A percentile compares a stretch with the other conserved stretches of the same genome.
Evolutionary conservation across 768 basidiomycete genomes (phyloP).

Genomic region (Lactifluus volemus): DNA sequence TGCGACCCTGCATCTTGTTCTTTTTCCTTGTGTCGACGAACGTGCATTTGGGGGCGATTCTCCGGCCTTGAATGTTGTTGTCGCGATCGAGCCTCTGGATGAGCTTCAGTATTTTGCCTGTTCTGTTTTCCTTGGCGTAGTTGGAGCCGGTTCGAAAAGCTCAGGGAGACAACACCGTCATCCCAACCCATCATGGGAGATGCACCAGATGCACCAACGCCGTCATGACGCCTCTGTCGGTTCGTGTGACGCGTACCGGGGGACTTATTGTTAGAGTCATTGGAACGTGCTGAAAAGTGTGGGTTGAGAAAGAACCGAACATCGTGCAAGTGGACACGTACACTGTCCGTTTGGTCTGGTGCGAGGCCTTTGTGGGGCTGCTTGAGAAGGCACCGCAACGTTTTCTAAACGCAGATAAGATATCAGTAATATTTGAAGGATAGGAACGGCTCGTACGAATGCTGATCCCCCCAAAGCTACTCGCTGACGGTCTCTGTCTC

Average conservation of each 20-base stretch:
- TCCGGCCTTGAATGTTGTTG: background rate
- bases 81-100: background rate
- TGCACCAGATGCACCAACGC: background rate
- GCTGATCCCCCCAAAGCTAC: conserved; percentile 13
- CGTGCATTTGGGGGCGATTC: background rate
- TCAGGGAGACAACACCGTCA: conserved; percentile 6
- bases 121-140: background rate
- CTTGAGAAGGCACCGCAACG: background rate
- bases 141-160: conserved; percentile 4
- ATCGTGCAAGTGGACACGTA: background rate
- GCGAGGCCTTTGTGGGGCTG: background rate
- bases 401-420: conserved; percentile 6
- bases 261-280: background rate
- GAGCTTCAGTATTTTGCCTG: background rate
- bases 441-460: conserved; percentile 5
- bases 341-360: background rate
- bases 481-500: conserved; percentile 11
- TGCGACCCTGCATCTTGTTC: background rate
- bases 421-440: background rate
- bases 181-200: background rate
- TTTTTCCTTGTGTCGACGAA: background rate
- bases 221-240: background rate
- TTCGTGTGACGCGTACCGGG: background rate
- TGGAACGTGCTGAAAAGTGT: background rate
- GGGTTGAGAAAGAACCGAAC: background rate